phyloP scores from a whole-genome alignment of 164 flowering plant genomes.

The Tinospora cordifolia region DNA sequence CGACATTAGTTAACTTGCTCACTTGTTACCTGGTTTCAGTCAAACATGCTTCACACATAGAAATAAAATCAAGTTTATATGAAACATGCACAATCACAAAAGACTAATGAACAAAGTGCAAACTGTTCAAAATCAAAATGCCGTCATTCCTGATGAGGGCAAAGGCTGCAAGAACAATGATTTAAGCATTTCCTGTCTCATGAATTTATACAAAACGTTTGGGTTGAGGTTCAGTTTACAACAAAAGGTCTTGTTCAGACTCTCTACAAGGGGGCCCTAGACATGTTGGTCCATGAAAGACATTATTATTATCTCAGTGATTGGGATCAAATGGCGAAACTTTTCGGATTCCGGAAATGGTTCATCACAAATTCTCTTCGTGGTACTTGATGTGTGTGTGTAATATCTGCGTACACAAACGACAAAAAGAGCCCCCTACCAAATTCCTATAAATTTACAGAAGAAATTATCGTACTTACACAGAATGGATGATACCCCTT shows the following conservation, averaged over 20 bases:
- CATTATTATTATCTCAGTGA: constrained; percentile 24
- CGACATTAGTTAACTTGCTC: not conserved
- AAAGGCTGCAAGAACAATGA: constrained; percentile 12
- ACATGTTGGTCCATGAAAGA: not conserved
- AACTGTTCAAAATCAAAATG: no score
- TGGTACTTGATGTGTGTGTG: constrained; percentile 12
- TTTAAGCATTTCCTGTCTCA: constrained; percentile 14
- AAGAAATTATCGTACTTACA: constrained; percentile 29
- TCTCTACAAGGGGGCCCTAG: constrained; percentile 13
- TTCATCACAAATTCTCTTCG: constrained; percentile 26
- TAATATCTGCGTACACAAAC: constrained; percentile 14
- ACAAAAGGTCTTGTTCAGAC: constrained; percentile 9
- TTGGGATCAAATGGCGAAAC: constrained; percentile 19
- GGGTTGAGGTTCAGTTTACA: constrained; percentile 12
- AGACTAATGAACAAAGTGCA: not conserved
- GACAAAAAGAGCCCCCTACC: constrained; percentile 20
- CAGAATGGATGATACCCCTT: constrained; percentile 13
- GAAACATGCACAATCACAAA: not conserved
- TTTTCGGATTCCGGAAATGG: constrained; percentile 31
- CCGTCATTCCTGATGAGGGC: not conserved
- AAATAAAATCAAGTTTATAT: not conserved
- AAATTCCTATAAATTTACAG: constrained; percentile 31
- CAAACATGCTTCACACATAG: not conserved
- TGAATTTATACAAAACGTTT: constrained; percentile 16
- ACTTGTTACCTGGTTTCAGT: not conserved